Percentiles rank a stretch among this genome's conserved stretches.
Conservation (phyloP, 2,329 filamentous ascomycete genomes). For the Orbilia blumenaviensis region DNA sequence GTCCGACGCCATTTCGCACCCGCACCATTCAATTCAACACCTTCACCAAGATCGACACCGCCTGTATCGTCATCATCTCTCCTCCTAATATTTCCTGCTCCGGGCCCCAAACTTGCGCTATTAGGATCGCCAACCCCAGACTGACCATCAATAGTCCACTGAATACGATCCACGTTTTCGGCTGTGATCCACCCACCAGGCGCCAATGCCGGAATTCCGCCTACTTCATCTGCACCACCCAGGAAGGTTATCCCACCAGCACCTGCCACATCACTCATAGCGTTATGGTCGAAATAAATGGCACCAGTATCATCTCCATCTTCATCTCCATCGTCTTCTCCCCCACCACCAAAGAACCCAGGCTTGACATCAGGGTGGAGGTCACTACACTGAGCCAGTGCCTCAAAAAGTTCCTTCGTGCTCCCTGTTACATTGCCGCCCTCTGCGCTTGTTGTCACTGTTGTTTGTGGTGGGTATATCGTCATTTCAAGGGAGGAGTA, state of each 20-base stretch:
- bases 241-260: slow-evolving; percentile 35
- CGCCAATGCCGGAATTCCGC: slow-evolving; percentile 49
- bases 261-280: background rate
- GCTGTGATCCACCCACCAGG: slow-evolving; percentile 53
- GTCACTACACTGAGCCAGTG: slow-evolving; percentile 39
- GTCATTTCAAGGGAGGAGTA: slow-evolving; percentile 47
- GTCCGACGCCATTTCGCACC: slow-evolving; percentile 47
- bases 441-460: slow-evolving; percentile 36
- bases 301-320: slow-evolving; percentile 21
- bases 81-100: slow-evolving; percentile 35
- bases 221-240: slow-evolving; percentile 50
- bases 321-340: slow-evolving; percentile 1
- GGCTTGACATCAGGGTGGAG: slow-evolving; percentile 40
- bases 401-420: slow-evolving; percentile 48
- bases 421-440: slow-evolving; percentile 42
- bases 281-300: slow-evolving; percentile 48
- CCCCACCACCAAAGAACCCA: slow-evolving; percentile 42
- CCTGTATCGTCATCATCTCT: slow-evolving; percentile 26
- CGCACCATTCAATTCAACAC: slow-evolving; percentile 11
- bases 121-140: slow-evolving; percentile 45
- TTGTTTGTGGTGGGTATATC: slow-evolving; percentile 47
- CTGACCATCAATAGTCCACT: slow-evolving; percentile 47
- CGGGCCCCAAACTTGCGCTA: slow-evolving; percentile 29
- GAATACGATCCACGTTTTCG: slow-evolving; percentile 50
- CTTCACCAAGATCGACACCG: background rate